Evolutionary conservation across 306 rosid species (phyloP).

Genomic region (Styphnolobium japonicum): DNA sequence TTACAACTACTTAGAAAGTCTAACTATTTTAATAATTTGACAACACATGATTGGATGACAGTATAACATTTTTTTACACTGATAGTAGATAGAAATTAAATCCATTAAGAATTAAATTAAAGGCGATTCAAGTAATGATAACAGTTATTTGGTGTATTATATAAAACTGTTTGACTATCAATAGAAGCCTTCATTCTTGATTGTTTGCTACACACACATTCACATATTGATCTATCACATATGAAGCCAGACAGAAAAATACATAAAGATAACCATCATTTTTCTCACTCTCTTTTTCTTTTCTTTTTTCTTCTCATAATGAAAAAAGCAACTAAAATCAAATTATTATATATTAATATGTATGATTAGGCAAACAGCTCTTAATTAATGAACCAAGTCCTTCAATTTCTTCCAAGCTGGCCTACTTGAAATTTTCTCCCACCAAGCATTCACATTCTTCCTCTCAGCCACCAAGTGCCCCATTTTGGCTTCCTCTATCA

Average conservation of each 20-base stretch:
- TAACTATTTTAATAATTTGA: too few relatives aligned
- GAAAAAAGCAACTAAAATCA: neutral
- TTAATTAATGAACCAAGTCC: slow-evolving; percentile 22
- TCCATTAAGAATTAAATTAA: neutral
- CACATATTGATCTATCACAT: neutral
- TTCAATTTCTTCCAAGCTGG: slow-evolving; percentile 67
- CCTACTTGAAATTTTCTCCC: slow-evolving; percentile 57
- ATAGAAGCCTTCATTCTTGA: neutral
- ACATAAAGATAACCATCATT: neutral
- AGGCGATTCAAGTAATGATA: neutral
- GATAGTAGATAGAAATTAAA: too few relatives aligned
- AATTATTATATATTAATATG: neutral
- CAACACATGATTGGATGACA: too few relatives aligned
- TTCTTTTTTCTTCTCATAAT: neutral
- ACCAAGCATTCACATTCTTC: slow-evolving; percentile 62
- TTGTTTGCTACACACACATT: neutral
- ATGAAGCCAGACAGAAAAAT: neutral
- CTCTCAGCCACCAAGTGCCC: slow-evolving; percentile 52
- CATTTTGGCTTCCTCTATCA: slow-evolving; percentile 45
- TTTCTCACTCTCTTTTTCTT: neutral
- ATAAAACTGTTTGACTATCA: neutral
- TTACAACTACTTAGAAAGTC: too few relatives aligned
- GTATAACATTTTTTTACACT: too few relatives aligned
- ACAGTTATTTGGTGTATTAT: neutral
- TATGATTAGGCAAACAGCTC: neutral